These are phyloP conservation scores for Tetratostichococcus sp. DNA, from an alignment of 139 green algal species.

Conservation along the genomic window DNA sequence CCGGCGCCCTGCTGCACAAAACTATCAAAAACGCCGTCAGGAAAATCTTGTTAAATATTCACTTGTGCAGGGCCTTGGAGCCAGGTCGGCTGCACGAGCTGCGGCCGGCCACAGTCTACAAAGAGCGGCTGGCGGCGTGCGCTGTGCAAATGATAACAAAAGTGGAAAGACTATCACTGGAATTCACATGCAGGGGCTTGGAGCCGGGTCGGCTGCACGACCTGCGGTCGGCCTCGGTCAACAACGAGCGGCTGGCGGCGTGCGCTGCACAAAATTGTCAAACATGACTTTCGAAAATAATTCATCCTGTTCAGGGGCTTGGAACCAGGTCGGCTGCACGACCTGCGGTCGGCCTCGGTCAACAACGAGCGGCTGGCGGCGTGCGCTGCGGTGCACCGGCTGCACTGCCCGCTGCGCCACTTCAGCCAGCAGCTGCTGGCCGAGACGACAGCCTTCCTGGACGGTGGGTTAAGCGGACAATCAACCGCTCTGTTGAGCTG, in stretches of 20 bases:
- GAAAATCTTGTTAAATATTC: too few relatives aligned
- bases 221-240: slow-evolving; percentile 38
- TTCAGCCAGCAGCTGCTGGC: slow-evolving; percentile 28
- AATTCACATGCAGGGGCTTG: slow-evolving; percentile 22
- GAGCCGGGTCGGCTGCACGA: slow-evolving; percentile 32
- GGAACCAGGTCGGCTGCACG: slow-evolving; percentile 26
- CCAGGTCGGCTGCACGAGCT: slow-evolving; percentile 38
- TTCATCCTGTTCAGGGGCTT: too few relatives aligned
- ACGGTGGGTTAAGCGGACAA: too few relatives aligned
- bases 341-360: slow-evolving; percentile 37
- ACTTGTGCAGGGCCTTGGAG: slow-evolving; percentile 15
- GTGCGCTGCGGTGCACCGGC: slow-evolving; percentile 18
- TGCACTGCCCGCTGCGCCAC: slow-evolving; percentile 38
- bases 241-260: slow-evolving; percentile 36
- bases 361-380: slow-evolving; percentile 36
- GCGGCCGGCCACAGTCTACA: slow-evolving; percentile 37
- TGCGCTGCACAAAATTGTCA: too few relatives aligned
- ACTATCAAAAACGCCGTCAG: too few relatives aligned
- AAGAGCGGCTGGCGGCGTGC: slow-evolving; percentile 30
- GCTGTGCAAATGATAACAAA: too few relatives aligned
- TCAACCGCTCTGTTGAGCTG: too few relatives aligned
- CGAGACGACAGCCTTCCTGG: slow-evolving; percentile 24
- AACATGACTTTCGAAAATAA: too few relatives aligned
- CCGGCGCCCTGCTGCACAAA: too few relatives aligned
- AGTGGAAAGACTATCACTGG: too few relatives aligned